Evolutionary conservation across 1,139 yeast genomes (phyloP).

Genomic region (Taiozyma sp.): DNA sequence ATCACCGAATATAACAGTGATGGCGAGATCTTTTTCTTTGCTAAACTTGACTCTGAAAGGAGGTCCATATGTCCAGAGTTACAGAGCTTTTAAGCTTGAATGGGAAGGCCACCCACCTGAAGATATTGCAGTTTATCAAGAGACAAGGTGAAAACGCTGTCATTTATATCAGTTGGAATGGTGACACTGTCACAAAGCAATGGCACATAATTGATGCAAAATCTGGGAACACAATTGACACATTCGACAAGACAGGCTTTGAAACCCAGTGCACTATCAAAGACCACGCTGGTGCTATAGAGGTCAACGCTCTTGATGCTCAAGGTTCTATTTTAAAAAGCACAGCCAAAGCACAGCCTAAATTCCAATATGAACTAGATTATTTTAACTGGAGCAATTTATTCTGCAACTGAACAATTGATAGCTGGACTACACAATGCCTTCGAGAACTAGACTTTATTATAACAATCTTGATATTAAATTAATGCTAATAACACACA

Average conservation of each 20-base stretch:
- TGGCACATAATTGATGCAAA: constrained; percentile 28
- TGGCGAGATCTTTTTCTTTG: constrained; percentile 32
- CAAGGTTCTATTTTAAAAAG: constrained; percentile 16
- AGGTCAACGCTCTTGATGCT: constrained; percentile 26
- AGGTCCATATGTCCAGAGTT: constrained; percentile 29
- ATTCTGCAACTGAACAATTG: neutral
- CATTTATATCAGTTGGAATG: constrained; percentile 36
- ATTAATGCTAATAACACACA: neutral
- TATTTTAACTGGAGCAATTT: neutral
- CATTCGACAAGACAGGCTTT: constrained; percentile 27
- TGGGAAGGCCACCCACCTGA: constrained; percentile 36
- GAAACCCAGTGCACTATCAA: constrained; percentile 25
- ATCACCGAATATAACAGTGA: constrained; percentile 32
- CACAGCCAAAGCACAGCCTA: neutral
- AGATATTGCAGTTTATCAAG: constrained; percentile 27
- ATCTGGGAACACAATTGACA: constrained; percentile 21
- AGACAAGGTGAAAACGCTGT: constrained; percentile 17
- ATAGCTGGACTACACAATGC: no score
- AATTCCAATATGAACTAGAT: neutral
- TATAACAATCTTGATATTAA: neutral
- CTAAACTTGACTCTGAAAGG: constrained; percentile 32
- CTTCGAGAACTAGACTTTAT: neutral
- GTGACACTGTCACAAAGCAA: constrained; percentile 32
- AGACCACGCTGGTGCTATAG: constrained; percentile 12
- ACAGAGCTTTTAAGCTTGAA: constrained; percentile 34